phyloP scores from a whole-genome alignment of 2,329 filamentous ascomycete genomes.

The Colletotrichum sp. region DNA sequence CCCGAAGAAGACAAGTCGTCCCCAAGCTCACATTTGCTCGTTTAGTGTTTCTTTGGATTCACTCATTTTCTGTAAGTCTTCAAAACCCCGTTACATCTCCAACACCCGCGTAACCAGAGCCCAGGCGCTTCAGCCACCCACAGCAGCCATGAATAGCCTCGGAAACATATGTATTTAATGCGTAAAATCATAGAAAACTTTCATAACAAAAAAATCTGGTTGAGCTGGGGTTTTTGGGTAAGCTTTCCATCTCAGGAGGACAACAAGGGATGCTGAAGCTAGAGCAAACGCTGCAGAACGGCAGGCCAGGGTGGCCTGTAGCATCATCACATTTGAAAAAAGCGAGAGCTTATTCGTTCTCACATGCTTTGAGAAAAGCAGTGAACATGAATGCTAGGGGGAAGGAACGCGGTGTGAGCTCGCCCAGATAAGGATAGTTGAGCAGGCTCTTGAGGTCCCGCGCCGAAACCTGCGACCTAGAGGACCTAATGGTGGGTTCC shows the following conservation, averaged over 20 bases:
- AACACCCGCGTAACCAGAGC: neutral
- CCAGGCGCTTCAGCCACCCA: neutral
- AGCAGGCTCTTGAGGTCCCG: neutral
- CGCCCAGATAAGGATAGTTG: neutral
- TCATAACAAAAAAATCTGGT: neutral
- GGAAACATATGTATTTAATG: neutral
- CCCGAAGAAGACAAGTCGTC: neutral
- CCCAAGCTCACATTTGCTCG: neutral
- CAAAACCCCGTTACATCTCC: neutral
- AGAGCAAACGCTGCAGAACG: neutral
- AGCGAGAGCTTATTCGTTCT: neutral
- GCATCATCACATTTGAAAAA: neutral
- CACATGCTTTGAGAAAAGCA: fast-evolving
- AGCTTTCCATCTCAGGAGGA: no score
- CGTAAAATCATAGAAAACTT: no score
- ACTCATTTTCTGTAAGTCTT: fast-evolving
- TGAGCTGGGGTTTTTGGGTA: neutral
- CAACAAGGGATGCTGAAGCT: neutral
- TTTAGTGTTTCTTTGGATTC: neutral
- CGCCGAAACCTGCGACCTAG: neutral
- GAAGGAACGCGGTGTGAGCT: neutral
- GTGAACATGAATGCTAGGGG: neutral
- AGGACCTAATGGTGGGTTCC: neutral
- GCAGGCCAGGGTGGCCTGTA: neutral
- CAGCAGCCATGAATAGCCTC: neutral